Evolutionary conservation across 768 basidiomycete genomes (phyloP).

Genomic region (Russula griseocarnosa): DNA sequence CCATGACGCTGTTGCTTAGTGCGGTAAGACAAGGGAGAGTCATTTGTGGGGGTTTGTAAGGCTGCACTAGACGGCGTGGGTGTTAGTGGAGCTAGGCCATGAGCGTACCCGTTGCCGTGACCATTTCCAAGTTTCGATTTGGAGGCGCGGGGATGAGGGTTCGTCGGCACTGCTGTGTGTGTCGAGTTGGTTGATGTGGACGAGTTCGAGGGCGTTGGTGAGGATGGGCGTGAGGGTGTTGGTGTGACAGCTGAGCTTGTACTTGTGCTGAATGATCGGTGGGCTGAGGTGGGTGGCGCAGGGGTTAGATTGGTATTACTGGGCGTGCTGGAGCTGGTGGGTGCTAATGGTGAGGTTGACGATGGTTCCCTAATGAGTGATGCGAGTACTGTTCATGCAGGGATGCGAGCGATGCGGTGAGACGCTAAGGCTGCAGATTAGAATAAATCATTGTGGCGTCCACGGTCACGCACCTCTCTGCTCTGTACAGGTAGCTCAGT

Average conservation of each 20-base stretch:
- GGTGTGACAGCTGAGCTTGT: conserved; percentile 20
- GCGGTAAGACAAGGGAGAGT: conserved; percentile 4
- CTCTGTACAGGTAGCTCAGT: conserved; percentile 47
- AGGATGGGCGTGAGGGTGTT: conserved; percentile 26
- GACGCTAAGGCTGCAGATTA: conserved; percentile 14
- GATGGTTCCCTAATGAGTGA: conserved; percentile 1
- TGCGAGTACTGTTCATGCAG: conserved; percentile 20
- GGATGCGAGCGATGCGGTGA: conserved; percentile 14
- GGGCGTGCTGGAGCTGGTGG: not conserved
- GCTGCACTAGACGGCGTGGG: not conserved
- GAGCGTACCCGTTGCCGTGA: not conserved
- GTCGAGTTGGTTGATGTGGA: conserved; percentile 27
- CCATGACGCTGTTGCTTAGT: not conserved
- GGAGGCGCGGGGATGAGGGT: conserved; percentile 13
- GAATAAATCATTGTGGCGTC: conserved; percentile 25
- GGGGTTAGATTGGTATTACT: not conserved
- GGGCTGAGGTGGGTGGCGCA: not conserved
- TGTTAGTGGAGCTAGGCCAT: conserved; percentile 8
- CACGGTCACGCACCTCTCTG: conserved; percentile 47
- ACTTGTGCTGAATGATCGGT: not conserved
- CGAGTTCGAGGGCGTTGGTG: conserved; percentile 23
- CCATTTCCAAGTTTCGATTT: not conserved
- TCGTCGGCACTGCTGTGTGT: conserved; percentile 26
- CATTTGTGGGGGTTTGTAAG: not conserved
- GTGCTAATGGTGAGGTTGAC: not conserved